These are phyloP conservation scores for Daldinia caldariorum DNA, from an alignment of 495 filamentous ascomycete species.

Conservation along the genomic window DNA sequence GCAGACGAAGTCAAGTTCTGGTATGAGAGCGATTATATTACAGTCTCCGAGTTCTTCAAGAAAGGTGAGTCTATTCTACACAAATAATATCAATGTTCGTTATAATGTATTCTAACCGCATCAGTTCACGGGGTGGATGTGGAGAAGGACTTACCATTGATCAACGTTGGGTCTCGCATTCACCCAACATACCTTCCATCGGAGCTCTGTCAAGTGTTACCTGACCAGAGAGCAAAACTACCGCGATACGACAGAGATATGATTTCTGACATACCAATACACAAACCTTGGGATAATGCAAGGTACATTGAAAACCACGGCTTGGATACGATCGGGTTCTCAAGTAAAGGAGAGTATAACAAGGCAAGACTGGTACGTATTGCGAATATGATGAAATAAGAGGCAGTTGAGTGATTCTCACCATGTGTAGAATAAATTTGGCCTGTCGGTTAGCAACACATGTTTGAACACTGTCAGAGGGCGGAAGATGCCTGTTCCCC, in stretches of 20 bases:
- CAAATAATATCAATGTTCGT: not conserved
- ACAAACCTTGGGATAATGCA: constrained; percentile 65
- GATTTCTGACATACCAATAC: constrained; percentile 42
- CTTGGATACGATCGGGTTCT: constrained; percentile 2
- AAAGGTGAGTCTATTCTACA: not conserved
- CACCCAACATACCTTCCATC: constrained; percentile 68
- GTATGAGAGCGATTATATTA: constrained; percentile 51
- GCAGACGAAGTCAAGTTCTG: constrained; percentile 8
- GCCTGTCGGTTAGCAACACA: not conserved
- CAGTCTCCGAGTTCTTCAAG: constrained; percentile 63
- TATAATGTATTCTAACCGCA: not conserved
- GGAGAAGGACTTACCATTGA: constrained; percentile 56
- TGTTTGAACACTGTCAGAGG: constrained; percentile 1
- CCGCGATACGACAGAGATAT: constrained; percentile 66
- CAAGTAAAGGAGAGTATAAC: not conserved
- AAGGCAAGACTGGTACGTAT: constrained; percentile 9
- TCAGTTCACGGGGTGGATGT: constrained; percentile 1
- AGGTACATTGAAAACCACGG: constrained; percentile 56
- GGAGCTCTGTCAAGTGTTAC: constrained; percentile 66
- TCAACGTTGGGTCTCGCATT: constrained; percentile 69
- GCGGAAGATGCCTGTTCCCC: not conserved
- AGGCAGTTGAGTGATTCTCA: not conserved
- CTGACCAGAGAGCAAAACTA: constrained; percentile 67
- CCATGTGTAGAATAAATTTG: constrained; percentile 1
- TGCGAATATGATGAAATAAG: not conserved